phyloP scores from a whole-genome alignment of 1,284 basidiomycete species.

The Cryptococcus hybrid region DNA sequence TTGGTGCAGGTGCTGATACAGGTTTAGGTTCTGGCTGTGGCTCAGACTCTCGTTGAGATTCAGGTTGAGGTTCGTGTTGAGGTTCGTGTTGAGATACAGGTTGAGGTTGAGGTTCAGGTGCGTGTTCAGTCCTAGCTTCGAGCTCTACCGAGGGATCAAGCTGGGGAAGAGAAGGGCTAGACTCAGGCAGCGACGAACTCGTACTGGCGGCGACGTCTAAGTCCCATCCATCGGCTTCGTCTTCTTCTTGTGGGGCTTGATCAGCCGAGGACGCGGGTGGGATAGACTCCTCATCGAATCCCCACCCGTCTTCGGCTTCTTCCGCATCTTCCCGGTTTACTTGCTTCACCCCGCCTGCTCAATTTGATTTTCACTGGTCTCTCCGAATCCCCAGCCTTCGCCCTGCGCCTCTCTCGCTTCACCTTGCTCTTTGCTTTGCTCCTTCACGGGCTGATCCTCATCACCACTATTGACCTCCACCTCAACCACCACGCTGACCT shows the following conservation, averaged over 20 bases:
- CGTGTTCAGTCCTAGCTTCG: no score
- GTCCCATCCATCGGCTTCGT: constrained; percentile 18
- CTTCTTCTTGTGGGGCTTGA: not conserved
- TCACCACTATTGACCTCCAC: constrained; percentile 25
- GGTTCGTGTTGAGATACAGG: not conserved
- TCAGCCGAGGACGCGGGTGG: not conserved
- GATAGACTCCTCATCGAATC: not conserved
- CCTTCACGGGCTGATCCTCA: not conserved
- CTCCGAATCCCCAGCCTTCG: constrained; percentile 51
- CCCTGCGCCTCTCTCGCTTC: constrained; percentile 11
- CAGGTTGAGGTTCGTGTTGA: not conserved
- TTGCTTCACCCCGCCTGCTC: constrained; percentile 1
- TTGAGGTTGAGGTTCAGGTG: no score
- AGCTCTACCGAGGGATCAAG: no score
- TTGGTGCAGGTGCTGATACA: constrained; percentile 3
- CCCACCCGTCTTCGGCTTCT: not conserved
- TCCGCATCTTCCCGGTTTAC: not conserved
- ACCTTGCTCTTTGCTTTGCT: not conserved
- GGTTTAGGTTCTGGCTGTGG: not conserved
- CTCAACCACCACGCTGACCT: constrained; percentile 18
- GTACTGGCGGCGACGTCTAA: constrained; percentile 5
- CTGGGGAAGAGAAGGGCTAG: not conserved
- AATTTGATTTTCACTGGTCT: not conserved
- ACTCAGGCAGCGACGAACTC: not conserved
- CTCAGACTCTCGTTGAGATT: not conserved